These are phyloP conservation scores for Eucalyptus paniculata DNA, from an alignment of 345 rosid genomes.

Conservation along the genomic window DNA sequence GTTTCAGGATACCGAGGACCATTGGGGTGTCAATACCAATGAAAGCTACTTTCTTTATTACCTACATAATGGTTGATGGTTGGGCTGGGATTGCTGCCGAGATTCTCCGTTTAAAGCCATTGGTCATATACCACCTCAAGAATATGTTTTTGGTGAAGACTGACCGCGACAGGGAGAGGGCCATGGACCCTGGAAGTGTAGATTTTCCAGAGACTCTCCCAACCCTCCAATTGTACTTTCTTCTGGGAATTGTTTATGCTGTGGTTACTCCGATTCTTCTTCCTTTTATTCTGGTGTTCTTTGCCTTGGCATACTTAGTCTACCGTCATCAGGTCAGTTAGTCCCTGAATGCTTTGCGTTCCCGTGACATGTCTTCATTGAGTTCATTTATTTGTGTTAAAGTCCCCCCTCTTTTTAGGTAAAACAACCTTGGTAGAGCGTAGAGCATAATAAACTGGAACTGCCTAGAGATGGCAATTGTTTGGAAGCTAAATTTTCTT, in stretches of 20 bases:
- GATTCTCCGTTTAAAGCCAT: slow-evolving; percentile 77
- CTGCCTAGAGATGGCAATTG: neutral
- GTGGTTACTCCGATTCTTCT: slow-evolving; percentile 94
- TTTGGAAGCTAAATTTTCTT: neutral
- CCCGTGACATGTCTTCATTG: neutral
- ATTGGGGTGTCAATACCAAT: slow-evolving; percentile 96
- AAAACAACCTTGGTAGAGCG: neutral
- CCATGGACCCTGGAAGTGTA: slow-evolving; percentile 85
- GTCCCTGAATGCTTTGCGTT: neutral
- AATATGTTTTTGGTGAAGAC: slow-evolving; percentile 92
- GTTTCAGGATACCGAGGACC: slow-evolving; percentile 82
- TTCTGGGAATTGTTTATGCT: slow-evolving; percentile 89
- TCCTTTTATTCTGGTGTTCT: slow-evolving; percentile 85
- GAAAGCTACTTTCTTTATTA: slow-evolving; percentile 94
- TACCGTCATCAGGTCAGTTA: slow-evolving; percentile 93
- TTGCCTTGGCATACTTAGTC: slow-evolving; percentile 86
- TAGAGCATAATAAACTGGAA: neutral
- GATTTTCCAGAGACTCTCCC: slow-evolving; percentile 87
- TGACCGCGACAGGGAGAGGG: slow-evolving; percentile 60
- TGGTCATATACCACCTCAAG: slow-evolving; percentile 84
- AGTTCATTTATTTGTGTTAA: neutral
- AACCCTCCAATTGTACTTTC: slow-evolving; percentile 84
- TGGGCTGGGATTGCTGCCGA: slow-evolving; percentile 98
- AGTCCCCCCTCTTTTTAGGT: neutral
- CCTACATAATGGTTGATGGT: slow-evolving; percentile 96